Evolutionary conservation across 2,329 filamentous ascomycete genomes (phyloP).

Genomic region (Aspergillus ruber): DNA sequence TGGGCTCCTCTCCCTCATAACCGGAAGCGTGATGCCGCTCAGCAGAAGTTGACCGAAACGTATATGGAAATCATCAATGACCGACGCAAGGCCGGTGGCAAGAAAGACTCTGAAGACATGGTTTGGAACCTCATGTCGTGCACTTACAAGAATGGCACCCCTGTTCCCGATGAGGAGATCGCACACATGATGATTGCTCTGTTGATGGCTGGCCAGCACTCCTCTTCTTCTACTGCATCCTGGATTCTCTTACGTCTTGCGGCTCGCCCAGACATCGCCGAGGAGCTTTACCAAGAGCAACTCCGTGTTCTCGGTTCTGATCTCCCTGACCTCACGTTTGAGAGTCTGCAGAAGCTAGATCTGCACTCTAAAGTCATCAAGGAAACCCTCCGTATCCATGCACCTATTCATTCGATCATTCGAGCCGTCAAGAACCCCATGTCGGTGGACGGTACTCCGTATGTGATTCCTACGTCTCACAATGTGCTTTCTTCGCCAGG

Average conservation of each 20-base stretch:
- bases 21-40: constrained; percentile 70
- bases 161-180: constrained; percentile 75
- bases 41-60: constrained; percentile 70
- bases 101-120: constrained; percentile 63
- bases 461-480: constrained; percentile 73
- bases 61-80: constrained; percentile 77
- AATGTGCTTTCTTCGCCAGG: constrained; percentile 79
- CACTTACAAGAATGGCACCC: constrained; percentile 73
- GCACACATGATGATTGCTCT: constrained; percentile 93
- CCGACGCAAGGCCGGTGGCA: constrained; percentile 51
- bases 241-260: constrained; percentile 83
- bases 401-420: constrained; percentile 92
- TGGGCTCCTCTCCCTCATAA: constrained; percentile 89
- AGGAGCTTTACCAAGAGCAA: constrained; percentile 81
- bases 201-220: constrained; percentile 88
- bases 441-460: constrained; percentile 74
- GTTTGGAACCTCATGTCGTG: constrained; percentile 86
- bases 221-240: constrained; percentile 72
- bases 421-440: constrained; percentile 86
- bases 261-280: constrained; percentile 68
- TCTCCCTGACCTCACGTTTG: constrained; percentile 68
- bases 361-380: constrained; percentile 81
- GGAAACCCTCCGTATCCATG: constrained; percentile 84
- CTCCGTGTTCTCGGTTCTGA: constrained; percentile 64
- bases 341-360: constrained; percentile 69